Percentiles rank a stretch among this genome's conserved stretches.
These are phyloP conservation scores for Nothophaeocryptopus gaeumannii DNA, from an alignment of 2,329 filamentous ascomycete species.

Conservation along the genomic window DNA sequence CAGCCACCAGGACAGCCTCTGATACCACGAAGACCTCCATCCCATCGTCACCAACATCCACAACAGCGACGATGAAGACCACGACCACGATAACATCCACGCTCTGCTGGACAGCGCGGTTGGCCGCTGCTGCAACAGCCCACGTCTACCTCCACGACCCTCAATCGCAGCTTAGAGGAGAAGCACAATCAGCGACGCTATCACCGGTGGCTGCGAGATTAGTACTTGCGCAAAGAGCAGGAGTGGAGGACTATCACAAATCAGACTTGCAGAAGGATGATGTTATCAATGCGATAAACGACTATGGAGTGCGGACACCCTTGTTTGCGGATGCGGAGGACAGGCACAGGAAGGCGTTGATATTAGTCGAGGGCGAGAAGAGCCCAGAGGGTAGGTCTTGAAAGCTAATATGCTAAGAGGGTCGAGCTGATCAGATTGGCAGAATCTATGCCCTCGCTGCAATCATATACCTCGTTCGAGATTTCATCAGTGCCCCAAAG, in stretches of 20 bases:
- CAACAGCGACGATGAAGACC: conserved; percentile 43
- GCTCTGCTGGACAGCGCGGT: conserved; percentile 35
- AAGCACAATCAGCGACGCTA: conserved; percentile 35
- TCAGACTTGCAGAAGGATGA: conserved; percentile 41
- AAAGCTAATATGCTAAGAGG: neutral
- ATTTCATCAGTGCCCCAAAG: conserved; percentile 27
- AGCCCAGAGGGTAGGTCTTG: neutral
- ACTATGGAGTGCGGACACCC: conserved; percentile 41
- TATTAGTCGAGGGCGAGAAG: conserved; percentile 28
- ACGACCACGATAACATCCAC: conserved; percentile 40
- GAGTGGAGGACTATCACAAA: conserved; percentile 49
- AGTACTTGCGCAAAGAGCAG: conserved; percentile 51
- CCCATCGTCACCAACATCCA: conserved; percentile 1
- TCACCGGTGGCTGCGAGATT: conserved; percentile 47
- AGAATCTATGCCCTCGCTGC: conserved; percentile 5
- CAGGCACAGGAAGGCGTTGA: conserved; percentile 21
- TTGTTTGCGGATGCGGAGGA: conserved; percentile 37
- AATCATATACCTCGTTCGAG: conserved; percentile 25
- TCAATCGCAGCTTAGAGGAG: conserved; percentile 24
- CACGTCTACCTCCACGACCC: conserved; percentile 40
- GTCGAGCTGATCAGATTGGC: conserved; percentile 1
- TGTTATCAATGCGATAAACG: conserved; percentile 47
- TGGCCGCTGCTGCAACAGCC: conserved; percentile 32
- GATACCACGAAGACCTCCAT: conserved; percentile 6
- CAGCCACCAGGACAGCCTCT: neutral